Conservation (phyloP, 164 flowering plant species). For the Malania oleifera region DNA sequence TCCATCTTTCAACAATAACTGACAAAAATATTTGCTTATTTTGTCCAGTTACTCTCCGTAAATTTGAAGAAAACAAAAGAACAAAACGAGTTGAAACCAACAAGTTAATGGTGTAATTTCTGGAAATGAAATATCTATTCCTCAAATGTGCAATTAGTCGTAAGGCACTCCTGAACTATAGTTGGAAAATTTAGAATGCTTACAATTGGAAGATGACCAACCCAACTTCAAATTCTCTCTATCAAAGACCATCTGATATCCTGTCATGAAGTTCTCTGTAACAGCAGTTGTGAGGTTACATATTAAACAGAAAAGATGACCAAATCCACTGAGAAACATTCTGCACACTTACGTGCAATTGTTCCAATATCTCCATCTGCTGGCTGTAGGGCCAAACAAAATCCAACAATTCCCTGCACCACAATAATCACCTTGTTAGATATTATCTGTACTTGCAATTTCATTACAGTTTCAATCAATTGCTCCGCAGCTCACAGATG, state of each 20-base stretch:
- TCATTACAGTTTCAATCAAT: background rate
- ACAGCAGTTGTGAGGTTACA: background rate
- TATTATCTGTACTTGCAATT: background rate
- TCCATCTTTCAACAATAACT: too few relatives aligned
- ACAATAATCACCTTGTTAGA: conserved; percentile 6
- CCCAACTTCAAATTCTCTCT: conserved; percentile 70
- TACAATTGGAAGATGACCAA: conserved; percentile 86
- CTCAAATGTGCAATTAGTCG: too few relatives aligned
- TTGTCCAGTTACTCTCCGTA: too few relatives aligned
- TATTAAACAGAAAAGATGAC: background rate
- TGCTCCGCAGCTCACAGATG: background rate
- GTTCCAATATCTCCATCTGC: conserved; percentile 47
- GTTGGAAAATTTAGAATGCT: conserved; percentile 24
- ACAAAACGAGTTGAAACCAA: too few relatives aligned
- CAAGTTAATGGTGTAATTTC: too few relatives aligned
- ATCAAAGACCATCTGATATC: conserved; percentile 84
- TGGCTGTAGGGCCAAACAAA: conserved; percentile 79
- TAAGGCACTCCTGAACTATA: too few relatives aligned
- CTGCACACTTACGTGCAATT: conserved; percentile 67
- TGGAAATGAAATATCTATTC: too few relatives aligned
- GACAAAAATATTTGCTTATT: too few relatives aligned
- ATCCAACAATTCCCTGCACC: conserved; percentile 62
- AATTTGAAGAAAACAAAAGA: too few relatives aligned
- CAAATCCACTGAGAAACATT: background rate
- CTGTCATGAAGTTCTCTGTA: conserved; percentile 92